Evolutionary conservation across 805 yeast species (phyloP).

Genomic region (Debaryomyces hansenii): DNA sequence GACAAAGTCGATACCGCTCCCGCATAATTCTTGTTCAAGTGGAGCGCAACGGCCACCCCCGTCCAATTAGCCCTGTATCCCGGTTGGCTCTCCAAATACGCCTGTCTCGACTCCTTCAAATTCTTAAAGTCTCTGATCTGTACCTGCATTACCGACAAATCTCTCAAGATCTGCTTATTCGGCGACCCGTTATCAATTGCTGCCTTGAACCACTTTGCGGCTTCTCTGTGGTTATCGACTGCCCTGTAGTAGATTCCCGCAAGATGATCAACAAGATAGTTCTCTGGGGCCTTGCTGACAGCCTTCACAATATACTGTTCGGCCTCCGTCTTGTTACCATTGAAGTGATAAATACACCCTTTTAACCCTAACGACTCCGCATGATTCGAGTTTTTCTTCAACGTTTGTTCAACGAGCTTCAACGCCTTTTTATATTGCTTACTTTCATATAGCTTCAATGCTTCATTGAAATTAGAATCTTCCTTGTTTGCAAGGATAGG

Average conservation of each 20-base stretch:
- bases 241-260: slow-evolving; percentile 80
- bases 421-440: slow-evolving; percentile 87
- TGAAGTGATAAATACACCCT: slow-evolving; percentile 64
- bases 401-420: slow-evolving; percentile 68
- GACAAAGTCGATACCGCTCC: slow-evolving; percentile 71
- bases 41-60: slow-evolving; percentile 80
- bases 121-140: slow-evolving; percentile 75
- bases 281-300: slow-evolving; percentile 52
- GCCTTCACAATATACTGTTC: slow-evolving; percentile 62
- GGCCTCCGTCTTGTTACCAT: slow-evolving; percentile 65
- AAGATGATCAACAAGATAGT: slow-evolving; percentile 80
- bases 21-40: slow-evolving; percentile 63
- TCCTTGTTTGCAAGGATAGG: slow-evolving; percentile 56
- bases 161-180: slow-evolving; percentile 78
- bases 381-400: slow-evolving; percentile 74
- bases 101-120: slow-evolving; percentile 62
- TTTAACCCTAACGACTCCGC: slow-evolving; percentile 84
- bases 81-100: slow-evolving; percentile 67
- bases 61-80: slow-evolving; percentile 93
- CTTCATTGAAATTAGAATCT: slow-evolving; percentile 74
- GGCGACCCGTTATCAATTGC: slow-evolving; percentile 77
- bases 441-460: slow-evolving; percentile 76
- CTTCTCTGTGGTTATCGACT: slow-evolving; percentile 67
- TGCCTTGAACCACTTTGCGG: slow-evolving; percentile 73
- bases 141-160: slow-evolving; percentile 73